These are phyloP conservation scores for Chlorella ohadii DNA, from an alignment of 139 green algal species.

Conservation along the genomic window DNA sequence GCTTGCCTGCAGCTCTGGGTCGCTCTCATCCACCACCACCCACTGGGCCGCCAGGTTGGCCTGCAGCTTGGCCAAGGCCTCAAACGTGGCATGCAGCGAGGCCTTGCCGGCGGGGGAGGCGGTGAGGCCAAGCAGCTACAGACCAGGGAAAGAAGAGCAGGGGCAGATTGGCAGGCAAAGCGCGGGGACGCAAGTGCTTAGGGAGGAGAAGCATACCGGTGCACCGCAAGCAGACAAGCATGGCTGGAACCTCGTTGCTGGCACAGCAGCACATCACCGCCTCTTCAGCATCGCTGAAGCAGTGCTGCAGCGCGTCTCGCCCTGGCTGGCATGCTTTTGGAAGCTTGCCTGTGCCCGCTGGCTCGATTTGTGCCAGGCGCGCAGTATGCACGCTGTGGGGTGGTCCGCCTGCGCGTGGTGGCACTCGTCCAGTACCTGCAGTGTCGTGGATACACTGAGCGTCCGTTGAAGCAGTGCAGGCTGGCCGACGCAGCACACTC, in stretches of 20 bases:
- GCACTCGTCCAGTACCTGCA: conserved; percentile 33
- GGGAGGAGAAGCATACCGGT: no score
- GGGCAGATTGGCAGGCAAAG: background rate
- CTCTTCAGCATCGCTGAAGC: no score
- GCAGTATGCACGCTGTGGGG: background rate
- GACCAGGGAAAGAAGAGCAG: background rate
- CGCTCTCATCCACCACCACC: conserved; percentile 1
- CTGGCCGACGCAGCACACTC: no score
- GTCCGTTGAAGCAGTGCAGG: background rate
- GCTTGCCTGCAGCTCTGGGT: conserved; percentile 15
- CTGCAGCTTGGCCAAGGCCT: background rate
- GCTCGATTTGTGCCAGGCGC: no score
- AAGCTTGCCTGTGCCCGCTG: no score
- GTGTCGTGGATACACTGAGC: background rate
- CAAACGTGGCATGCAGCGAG: background rate
- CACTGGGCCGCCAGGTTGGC: background rate
- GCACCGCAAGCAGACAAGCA: no score
- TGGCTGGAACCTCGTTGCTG: no score
- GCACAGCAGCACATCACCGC: no score
- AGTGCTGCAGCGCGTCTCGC: no score
- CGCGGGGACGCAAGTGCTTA: no score
- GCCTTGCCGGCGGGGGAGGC: conserved; percentile 2
- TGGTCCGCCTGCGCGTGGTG: conserved; percentile 24
- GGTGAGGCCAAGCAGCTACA: conserved; percentile 18
- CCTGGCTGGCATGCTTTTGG: no score